These are phyloP conservation scores for Parietaria judaica DNA, from an alignment of 306 rosid species.

Conservation along the genomic window DNA sequence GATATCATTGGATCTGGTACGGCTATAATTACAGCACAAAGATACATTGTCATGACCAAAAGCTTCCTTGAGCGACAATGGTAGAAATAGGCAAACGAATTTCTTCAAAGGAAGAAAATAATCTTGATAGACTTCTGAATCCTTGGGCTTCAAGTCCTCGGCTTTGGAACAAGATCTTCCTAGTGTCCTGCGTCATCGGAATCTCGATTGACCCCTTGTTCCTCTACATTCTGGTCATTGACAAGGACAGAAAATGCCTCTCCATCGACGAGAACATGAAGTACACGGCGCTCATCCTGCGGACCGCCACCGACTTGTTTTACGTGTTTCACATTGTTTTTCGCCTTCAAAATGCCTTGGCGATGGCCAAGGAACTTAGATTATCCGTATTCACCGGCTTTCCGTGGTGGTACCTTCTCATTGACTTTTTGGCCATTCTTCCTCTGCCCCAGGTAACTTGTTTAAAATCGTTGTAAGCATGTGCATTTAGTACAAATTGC, in stretches of 20 bases:
- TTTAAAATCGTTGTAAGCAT: neutral
- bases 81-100: no score
- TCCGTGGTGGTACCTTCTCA: slow-evolving; percentile 7
- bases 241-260: slow-evolving; percentile 4
- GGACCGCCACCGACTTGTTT: slow-evolving; percentile 10
- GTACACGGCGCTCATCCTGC: neutral
- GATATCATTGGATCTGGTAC: no score
- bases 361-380: neutral
- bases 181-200: slow-evolving; percentile 11
- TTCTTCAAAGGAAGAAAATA: no score
- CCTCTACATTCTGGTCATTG: slow-evolving; percentile 20
- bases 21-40: no score
- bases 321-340: no score
- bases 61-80: no score
- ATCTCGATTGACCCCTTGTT: slow-evolving; percentile 20
- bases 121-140: neutral
- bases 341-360: slow-evolving; percentile 1
- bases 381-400: neutral
- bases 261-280: neutral
- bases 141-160: neutral
- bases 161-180: slow-evolving; percentile 21
- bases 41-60: no score
- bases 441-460: slow-evolving; percentile 28
- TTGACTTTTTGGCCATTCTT: slow-evolving; percentile 30
- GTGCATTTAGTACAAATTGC: neutral